Evolutionary conservation across 2,329 filamentous ascomycete species (phyloP), one percentile per base, ranked within the genome.

Genomic region (Diaporthe longicolla): DNA sequence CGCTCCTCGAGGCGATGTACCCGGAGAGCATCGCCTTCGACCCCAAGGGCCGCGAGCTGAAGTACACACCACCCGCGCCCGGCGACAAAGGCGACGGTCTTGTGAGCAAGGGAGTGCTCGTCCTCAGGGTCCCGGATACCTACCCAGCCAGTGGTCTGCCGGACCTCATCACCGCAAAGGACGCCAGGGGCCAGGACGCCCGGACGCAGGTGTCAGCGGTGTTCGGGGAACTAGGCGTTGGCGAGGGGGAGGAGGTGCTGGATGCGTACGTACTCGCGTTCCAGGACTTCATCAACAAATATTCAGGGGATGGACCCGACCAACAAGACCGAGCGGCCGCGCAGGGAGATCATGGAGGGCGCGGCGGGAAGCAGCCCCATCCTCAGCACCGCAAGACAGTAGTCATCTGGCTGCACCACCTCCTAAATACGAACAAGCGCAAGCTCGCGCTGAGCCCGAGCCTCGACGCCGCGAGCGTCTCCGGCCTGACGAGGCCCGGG

Each of bases 361-460:
- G 24, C n/a, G 4, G 13, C 45, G 9, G 29, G 32, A 26, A 21
- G 6, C 45, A 15, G 45, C 43, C 50, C 19, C 45, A 45, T 9
- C 45, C 8, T 13, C 61, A 37, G 32, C 45, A 21, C 11, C 63
- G 43, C 21, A 66, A 52, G 61, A 66, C 45, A 2, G 63, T 54
- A n/a, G 63, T 68, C 15, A 40, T 68, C 2, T 68, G 63, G 63
- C 63, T 54, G 5, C 63, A 68, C 48, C 63, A 68, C 48, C 63
- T 68, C 48, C 63, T 68, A 0, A 68, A 68, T n/a, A 68, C 63
- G 2, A 68, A 54, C 48, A 68, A 68, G 63, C 63, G 63, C 32
- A 68, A 68, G 48, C 63, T 68, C 21, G 63, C 63, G 5, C 63
- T 68, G 3, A 17, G 15, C 32, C 63, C 63, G 8, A 15, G 45